Base-by-base conservation (phyloP, 768 basidiomycete genomes). In the Mycena sanguinolenta region DNA sequence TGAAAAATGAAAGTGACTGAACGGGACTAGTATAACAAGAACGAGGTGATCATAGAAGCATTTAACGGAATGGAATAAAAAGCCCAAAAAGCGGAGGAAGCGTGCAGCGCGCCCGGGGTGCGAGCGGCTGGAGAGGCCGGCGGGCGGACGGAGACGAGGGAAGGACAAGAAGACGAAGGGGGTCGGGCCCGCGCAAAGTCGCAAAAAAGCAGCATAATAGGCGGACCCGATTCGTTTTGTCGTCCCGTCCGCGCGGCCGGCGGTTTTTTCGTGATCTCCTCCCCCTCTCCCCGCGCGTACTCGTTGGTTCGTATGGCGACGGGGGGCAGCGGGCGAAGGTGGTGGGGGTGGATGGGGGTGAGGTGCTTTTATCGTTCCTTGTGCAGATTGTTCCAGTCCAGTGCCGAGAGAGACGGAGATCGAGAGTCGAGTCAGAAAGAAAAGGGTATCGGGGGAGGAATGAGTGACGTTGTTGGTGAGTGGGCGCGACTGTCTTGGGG, bases 331-430 rank as follows among this genome's bases (percentile, higher is more conserved):
- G 70, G 61, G 70, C 65, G 53, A 57, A 71, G 70, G 65, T 57
- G 55, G 30, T 36, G 55, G 7, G 54, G 25, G 42, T 44, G 39
- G 38, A 42, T 59, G 58, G 38, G 55, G 42, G 54, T 42, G 59
- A 32, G 42, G 65, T 67, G 65, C 65, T 71, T 71, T 67, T 46
- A 63, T 67, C 65, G 70, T 71, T 71, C 70, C 49, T 57, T 57
- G 57, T 69, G 68, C 61, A 46, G 55, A 46, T 59, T 65, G 69
- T 71, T 71, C 70, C 70, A 63, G 46, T 71, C 70, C 70, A 38
- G 42, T 67, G 64, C 64, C 64, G 69, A 65, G 57, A 36, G 63
- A 23, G 60, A 63, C 53, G 49, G 46, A 63, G 67, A 52, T 19
- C n/a, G 54, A 53, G 49, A 62, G 50, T 53, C 21, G 39, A 50